A percentile compares a stretch with the other conserved stretches of the same genome.
Conservation (phyloP, 495 filamentous ascomycete species). For the Letharia lupina region DNA sequence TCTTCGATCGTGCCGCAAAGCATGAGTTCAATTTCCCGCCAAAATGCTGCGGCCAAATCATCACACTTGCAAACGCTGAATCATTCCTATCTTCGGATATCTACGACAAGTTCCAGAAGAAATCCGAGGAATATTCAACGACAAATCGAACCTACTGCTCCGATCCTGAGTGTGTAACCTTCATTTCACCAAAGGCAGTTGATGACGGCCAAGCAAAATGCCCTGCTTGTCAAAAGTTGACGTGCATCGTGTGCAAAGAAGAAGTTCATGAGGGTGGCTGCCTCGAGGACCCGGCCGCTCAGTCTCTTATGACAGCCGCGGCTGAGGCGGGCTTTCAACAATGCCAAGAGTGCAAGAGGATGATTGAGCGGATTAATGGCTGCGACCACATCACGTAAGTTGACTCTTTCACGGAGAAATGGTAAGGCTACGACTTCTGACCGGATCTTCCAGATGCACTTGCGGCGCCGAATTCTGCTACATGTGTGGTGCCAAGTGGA, state of each 20-base stretch:
- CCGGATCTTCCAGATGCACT: not conserved
- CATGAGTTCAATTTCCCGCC: not conserved
- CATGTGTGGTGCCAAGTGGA: not conserved
- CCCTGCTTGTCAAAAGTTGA: conserved; percentile 26
- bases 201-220: conserved; percentile 34
- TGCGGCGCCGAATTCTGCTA: conserved; percentile 15
- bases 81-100: not conserved
- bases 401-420: not conserved
- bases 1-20: not conserved
- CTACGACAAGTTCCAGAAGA: not conserved
- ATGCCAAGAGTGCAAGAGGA: conserved; percentile 11
- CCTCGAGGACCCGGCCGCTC: not conserved
- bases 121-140: not conserved
- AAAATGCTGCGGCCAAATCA: not conserved
- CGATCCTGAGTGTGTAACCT: not conserved
- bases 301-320: not conserved
- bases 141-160: not conserved
- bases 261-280: conserved; percentile 10
- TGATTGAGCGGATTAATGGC: conserved; percentile 8
- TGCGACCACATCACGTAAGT: conserved; percentile 19
- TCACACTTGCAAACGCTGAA: not conserved
- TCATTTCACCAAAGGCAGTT: conserved; percentile 15
- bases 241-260: not conserved
- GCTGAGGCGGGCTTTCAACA: conserved; percentile 6
- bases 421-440: not conserved